Conservation (phyloP, 1,284 basidiomycete genomes). For the Pseudozyma tsukubaensis region DNA sequence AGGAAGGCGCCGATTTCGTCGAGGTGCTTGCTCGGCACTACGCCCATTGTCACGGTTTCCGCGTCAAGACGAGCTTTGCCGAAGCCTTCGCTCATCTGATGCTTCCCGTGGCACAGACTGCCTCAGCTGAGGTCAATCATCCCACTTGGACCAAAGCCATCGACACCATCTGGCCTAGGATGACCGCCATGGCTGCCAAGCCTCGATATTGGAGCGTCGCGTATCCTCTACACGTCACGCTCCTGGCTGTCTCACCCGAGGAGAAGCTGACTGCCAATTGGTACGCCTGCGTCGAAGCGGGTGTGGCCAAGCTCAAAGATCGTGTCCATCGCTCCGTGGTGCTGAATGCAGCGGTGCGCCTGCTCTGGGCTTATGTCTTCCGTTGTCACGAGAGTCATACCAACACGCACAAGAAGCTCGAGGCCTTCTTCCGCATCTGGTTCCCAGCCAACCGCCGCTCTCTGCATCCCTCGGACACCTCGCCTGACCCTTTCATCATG, state of each 20-base stretch:
- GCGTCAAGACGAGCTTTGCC: slow-evolving; percentile 86
- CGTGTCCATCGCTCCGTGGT: slow-evolving; percentile 79
- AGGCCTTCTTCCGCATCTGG: slow-evolving; percentile 80
- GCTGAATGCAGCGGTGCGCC: slow-evolving; percentile 83
- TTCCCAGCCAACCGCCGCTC: slow-evolving; percentile 79
- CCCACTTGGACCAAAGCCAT: slow-evolving; percentile 93
- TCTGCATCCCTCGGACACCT: slow-evolving; percentile 79
- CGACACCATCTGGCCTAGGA: slow-evolving; percentile 84
- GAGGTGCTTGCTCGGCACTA: slow-evolving; percentile 84
- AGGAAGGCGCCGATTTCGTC: slow-evolving; percentile 92
- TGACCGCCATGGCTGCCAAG: slow-evolving; percentile 86
- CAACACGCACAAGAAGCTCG: slow-evolving; percentile 81
- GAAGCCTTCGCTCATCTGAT: slow-evolving; percentile 83
- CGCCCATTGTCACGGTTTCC: slow-evolving; percentile 83
- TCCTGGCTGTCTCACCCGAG: slow-evolving; percentile 87
- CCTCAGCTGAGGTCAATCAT: slow-evolving; percentile 95
- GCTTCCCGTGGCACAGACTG: slow-evolving; percentile 89
- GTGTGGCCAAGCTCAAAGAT: slow-evolving; percentile 85
- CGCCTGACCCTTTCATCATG: slow-evolving; percentile 80
- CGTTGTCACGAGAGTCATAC: slow-evolving; percentile 87
- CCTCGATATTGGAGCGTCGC: slow-evolving; percentile 90
- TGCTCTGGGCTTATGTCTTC: slow-evolving; percentile 94
- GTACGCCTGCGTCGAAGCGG: slow-evolving; percentile 72
- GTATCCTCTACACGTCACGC: slow-evolving; percentile 85
- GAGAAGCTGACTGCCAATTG: slow-evolving; percentile 87